Conservation (phyloP, 1,139 yeast genomes). For the Pichia inconspicua region DNA sequence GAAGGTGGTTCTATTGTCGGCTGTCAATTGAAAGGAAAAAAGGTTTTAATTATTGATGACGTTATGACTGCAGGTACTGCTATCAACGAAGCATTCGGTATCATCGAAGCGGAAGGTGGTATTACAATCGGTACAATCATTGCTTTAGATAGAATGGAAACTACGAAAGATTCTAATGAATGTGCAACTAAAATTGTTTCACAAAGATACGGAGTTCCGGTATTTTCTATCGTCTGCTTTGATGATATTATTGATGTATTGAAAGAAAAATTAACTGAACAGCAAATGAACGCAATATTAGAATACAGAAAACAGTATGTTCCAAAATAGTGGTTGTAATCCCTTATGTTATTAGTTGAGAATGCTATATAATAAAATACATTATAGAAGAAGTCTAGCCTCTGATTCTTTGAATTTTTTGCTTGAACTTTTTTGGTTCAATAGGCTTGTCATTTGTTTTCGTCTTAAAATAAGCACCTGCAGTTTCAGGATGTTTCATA, state of each 20-base stretch:
- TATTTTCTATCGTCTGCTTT: constrained; percentile 69
- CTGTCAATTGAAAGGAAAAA: constrained; percentile 59
- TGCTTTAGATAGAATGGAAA: constrained; percentile 93
- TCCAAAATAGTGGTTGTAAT: constrained; percentile 26
- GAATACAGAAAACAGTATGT: constrained; percentile 51
- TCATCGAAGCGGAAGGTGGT: constrained; percentile 67
- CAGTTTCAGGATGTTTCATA: constrained; percentile 80
- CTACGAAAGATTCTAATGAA: constrained; percentile 52
- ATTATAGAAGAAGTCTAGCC: constrained; percentile 20
- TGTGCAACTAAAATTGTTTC: constrained; percentile 82
- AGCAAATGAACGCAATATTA: constrained; percentile 48
- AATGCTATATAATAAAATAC: neutral
- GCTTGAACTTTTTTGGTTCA: constrained; percentile 37
- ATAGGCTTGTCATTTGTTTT: constrained; percentile 20
- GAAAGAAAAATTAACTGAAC: constrained; percentile 41
- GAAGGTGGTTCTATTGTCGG: constrained; percentile 98
- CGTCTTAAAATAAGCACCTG: constrained; percentile 50
- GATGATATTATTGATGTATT: constrained; percentile 65
- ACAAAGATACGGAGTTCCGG: constrained; percentile 69
- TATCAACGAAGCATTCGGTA: constrained; percentile 83
- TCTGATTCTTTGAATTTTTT: constrained; percentile 37
- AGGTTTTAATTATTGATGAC: constrained; percentile 82
- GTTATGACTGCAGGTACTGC: constrained; percentile 99
- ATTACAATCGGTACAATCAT: constrained; percentile 75
- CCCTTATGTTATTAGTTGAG: neutral